Evolutionary conservation across 805 yeast species (phyloP).

Genomic region (Candida cerambycidarum): DNA sequence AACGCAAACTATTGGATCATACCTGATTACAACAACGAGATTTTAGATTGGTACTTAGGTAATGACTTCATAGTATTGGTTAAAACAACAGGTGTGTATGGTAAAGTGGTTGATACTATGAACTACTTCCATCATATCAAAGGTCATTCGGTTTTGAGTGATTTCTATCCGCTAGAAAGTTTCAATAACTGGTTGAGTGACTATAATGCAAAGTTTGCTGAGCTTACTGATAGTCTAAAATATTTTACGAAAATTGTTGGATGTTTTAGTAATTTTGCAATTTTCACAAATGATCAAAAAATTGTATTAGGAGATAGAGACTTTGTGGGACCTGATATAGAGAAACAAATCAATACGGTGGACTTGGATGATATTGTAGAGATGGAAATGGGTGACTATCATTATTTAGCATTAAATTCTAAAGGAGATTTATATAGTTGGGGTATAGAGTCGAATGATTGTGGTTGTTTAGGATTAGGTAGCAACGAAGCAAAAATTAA

Average conservation of each 20-base stretch:
- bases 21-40: slow-evolving; percentile 37
- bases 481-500: slow-evolving; percentile 3
- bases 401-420: slow-evolving; percentile 58
- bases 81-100: slow-evolving; percentile 21
- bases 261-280: slow-evolving; percentile 52
- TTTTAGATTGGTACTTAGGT: slow-evolving; percentile 58
- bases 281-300: slow-evolving; percentile 50
- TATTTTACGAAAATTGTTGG: slow-evolving; percentile 53
- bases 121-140: slow-evolving; percentile 17
- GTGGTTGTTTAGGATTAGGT: slow-evolving; percentile 75
- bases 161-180: slow-evolving; percentile 17
- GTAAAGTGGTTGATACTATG: slow-evolving; percentile 10
- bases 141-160: slow-evolving; percentile 13
- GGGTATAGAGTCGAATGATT: slow-evolving; percentile 62
- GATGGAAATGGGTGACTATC: slow-evolving; percentile 72
- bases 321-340: slow-evolving; percentile 12
- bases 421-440: slow-evolving; percentile 60
- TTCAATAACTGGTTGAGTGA: slow-evolving; percentile 25
- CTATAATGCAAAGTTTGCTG: slow-evolving; percentile 23
- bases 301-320: slow-evolving; percentile 40
- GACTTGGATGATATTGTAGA: slow-evolving; percentile 42
- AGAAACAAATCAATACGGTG: slow-evolving; percentile 34
- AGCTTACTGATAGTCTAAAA: background rate
- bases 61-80: slow-evolving; percentile 53
- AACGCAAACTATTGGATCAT: slow-evolving; percentile 42